Base-by-base conservation (phyloP, 257 asterid genomes). In the Linderniella brevidens region DNA sequence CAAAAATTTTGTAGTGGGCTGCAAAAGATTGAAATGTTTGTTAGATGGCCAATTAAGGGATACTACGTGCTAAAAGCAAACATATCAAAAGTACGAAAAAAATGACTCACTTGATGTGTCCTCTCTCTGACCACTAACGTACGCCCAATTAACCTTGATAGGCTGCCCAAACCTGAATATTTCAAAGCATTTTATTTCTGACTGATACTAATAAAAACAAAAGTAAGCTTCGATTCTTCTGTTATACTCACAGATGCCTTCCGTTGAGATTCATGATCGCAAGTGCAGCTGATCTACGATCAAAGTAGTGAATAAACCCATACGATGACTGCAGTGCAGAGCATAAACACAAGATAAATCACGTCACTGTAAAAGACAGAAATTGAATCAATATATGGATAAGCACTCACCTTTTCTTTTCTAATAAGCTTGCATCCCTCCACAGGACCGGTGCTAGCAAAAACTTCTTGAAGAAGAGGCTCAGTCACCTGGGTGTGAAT, bases 91-190 rank as follows among this genome's bases (percentile, higher is more conserved):
- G 45, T 25, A 55, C 50, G 13, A 20, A 48, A 66, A 48, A 10
- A 45, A 38, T 19, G 36, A 64, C 88, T 35, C 58, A 82, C 93
- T 62, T 53, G 97, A 75, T 19, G 97, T 87, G 72, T 87, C 97
- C 79, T 82, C 97, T 72, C 95, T 73, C 72, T 82, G 95, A 60
- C 77, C 84, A 64, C 93, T 75, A 47, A 85, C 87, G 70, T 71
- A 87, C 29, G 95, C 97, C 92, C 93, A 87, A 61, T 82, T 86
- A 42, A 86, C 97, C 69, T 86, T 86, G 52, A 86, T 86, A 49
- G 94, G 92, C 64, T 82, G 94, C 62, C 97, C 97, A 71, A 86
- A 86, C 75, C 97, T 86, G 75, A 43, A 58, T 57, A 48, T 8
- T 41, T 44, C 41, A 52, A 64, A 48, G 58, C 10, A 52, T 10